These are phyloP conservation scores for Globisporangium sylvaticum DNA, from an alignment of 352 stramenopile species.

Conservation along the genomic window DNA sequence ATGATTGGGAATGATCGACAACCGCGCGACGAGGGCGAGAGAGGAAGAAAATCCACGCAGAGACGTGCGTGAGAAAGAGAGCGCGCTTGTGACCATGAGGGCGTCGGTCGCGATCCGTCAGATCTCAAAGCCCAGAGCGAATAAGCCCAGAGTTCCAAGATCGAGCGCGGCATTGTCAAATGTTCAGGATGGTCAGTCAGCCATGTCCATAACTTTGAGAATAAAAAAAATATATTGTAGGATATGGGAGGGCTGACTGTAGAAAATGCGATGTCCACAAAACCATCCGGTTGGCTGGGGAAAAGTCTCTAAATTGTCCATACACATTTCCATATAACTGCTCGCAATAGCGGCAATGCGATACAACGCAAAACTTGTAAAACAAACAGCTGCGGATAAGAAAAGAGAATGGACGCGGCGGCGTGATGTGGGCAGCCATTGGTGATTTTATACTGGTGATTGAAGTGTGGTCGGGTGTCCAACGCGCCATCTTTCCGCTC, in stretches of 20 bases:
- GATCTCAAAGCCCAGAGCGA: neutral
- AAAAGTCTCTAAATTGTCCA: neutral
- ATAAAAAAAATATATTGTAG: too few species aligned
- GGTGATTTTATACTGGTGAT: neutral
- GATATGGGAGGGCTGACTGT: neutral
- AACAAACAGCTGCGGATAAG: neutral
- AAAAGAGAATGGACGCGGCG: neutral
- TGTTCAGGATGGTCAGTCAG: neutral
- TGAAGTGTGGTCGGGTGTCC: neutral
- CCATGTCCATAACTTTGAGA: slow-evolving; percentile 4
- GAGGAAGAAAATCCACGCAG: slow-evolving; percentile 2
- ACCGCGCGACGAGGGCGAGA: neutral
- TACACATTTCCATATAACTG: neutral
- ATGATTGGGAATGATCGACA: slow-evolving; percentile 2
- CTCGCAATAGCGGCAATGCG: neutral
- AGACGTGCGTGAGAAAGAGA: neutral
- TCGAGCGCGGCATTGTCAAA: neutral
- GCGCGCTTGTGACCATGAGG: too few species aligned
- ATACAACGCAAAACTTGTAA: neutral
- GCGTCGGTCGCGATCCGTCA: slow-evolving; percentile 6
- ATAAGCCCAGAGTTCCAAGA: neutral
- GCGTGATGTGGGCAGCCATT: neutral
- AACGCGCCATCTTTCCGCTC: neutral
- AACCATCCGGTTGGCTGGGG: neutral
- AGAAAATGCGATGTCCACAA: neutral